A percentile compares a stretch with the other conserved stretches of the same genome.
phyloP scores from a whole-genome alignment of 139 green algal species.

The Volvox reticuliferus region DNA sequence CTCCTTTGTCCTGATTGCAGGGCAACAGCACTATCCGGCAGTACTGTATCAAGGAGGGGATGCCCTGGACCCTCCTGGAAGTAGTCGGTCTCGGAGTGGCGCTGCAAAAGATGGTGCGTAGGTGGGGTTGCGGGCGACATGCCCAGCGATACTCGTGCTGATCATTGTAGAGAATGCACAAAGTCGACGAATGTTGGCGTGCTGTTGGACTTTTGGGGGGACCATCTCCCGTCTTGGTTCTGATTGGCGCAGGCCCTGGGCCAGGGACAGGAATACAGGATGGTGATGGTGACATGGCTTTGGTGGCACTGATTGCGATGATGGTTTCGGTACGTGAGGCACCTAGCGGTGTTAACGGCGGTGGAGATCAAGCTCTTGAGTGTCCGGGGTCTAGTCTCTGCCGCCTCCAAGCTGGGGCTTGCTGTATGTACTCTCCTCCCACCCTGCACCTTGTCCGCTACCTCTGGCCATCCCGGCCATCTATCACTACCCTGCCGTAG shows the following conservation, averaged over 20 bases:
- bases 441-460: too few species aligned
- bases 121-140: not conserved
- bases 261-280: too few species aligned
- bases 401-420: not conserved
- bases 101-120: constrained; percentile 10
- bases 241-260: too few species aligned
- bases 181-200: not conserved
- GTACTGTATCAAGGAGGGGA: constrained; percentile 18
- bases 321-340: too few species aligned
- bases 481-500: not conserved
- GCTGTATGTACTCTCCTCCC: not conserved
- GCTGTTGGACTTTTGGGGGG: not conserved
- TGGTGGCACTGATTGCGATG: too few species aligned
- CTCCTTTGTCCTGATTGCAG: not conserved
- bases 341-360: not conserved
- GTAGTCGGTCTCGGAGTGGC: constrained; percentile 24
- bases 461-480: too few species aligned
- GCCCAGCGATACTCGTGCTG: too few species aligned
- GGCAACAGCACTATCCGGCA: constrained; percentile 21
- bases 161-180: too few species aligned
- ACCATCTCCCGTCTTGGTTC: not conserved
- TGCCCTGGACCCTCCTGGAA: constrained; percentile 39
- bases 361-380: not conserved
- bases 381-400: not conserved
- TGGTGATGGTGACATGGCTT: too few species aligned